These are phyloP conservation scores for Ascochyta clinopodiicola DNA, from an alignment of 2,329 filamentous ascomycete species.

Conservation along the genomic window DNA sequence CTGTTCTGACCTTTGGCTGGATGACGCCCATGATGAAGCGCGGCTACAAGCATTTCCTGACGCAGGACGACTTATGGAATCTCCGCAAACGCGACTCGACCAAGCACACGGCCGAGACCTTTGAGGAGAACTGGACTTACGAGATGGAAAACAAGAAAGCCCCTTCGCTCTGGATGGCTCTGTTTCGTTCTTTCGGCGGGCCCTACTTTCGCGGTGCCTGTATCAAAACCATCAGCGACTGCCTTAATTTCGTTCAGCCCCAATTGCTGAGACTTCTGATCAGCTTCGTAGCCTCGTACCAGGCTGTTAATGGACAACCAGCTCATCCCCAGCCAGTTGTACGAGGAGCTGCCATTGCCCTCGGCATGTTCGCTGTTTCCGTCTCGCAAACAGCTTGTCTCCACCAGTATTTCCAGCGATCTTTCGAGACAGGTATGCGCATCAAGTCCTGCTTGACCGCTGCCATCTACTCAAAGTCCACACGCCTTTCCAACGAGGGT, in stretches of 20 bases:
- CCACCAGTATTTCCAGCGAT: slow-evolving; percentile 96
- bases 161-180: slow-evolving; percentile 85
- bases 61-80: slow-evolving; percentile 95
- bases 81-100: slow-evolving; percentile 82
- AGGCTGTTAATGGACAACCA: slow-evolving; percentile 26
- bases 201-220: slow-evolving; percentile 82
- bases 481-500: slow-evolving; percentile 91
- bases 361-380: slow-evolving; percentile 91
- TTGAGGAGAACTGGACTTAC: slow-evolving; percentile 77
- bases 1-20: slow-evolving; percentile 92
- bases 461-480: slow-evolving; percentile 89
- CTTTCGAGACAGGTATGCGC: slow-evolving; percentile 95
- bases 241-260: slow-evolving; percentile 86
- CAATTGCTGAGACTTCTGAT: slow-evolving; percentile 88
- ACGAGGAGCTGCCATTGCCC: slow-evolving; percentile 83
- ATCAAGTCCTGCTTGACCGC: slow-evolving; percentile 91
- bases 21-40: slow-evolving; percentile 98
- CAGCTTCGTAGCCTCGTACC: slow-evolving; percentile 80
- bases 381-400: slow-evolving; percentile 86
- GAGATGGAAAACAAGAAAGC: slow-evolving; percentile 74
- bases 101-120: slow-evolving; percentile 70
- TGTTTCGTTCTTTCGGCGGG: slow-evolving; percentile 83
- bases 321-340: slow-evolving; percentile 76
- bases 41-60: slow-evolving; percentile 89
- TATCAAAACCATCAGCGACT: slow-evolving; percentile 89